phyloP scores from a whole-genome alignment of 139 green algal species.

The Astrephomene gubernaculifera region DNA sequence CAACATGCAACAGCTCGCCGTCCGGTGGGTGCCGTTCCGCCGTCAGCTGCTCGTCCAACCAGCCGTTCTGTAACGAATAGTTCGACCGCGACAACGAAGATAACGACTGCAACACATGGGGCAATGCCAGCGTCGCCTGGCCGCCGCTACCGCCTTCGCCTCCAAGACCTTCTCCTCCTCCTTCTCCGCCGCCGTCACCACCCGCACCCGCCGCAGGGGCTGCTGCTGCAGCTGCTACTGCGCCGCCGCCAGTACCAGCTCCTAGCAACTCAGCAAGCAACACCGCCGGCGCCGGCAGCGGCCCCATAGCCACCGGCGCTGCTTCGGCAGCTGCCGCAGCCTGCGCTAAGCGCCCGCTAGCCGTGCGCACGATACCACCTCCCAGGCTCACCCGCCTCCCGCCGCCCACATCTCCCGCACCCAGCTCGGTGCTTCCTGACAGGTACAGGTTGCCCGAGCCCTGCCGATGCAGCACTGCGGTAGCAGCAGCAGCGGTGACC shows the following conservation, averaged over 20 bases:
- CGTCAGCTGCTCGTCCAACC: conserved; percentile 26
- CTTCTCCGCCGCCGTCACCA: not conserved
- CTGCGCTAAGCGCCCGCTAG: conserved; percentile 15
- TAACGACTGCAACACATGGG: not conserved
- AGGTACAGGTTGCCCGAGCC: not conserved
- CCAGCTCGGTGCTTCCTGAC: too few species aligned
- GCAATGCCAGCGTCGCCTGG: not conserved
- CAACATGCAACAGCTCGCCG: not conserved
- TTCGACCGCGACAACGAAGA: not conserved
- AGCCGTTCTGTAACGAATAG: conserved; percentile 25
- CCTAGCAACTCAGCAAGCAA: too few species aligned
- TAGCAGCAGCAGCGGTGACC: not conserved
- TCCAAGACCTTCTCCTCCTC: too few species aligned
- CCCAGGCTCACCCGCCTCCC: too few species aligned
- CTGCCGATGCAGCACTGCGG: not conserved
- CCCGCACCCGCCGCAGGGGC: not conserved
- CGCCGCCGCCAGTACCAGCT: too few species aligned
- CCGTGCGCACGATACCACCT: not conserved
- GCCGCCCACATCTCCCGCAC: too few species aligned
- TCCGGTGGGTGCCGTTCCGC: conserved; percentile 8
- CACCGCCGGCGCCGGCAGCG: not conserved
- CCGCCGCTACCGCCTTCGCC: not conserved
- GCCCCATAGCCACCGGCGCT: not conserved
- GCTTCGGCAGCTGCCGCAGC: not conserved
- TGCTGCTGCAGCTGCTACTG: not conserved